A percentile compares a stretch with the other conserved stretches of the same genome.
phyloP scores from a whole-genome alignment of 805 yeast species.

The Yueomyces sp. region DNA sequence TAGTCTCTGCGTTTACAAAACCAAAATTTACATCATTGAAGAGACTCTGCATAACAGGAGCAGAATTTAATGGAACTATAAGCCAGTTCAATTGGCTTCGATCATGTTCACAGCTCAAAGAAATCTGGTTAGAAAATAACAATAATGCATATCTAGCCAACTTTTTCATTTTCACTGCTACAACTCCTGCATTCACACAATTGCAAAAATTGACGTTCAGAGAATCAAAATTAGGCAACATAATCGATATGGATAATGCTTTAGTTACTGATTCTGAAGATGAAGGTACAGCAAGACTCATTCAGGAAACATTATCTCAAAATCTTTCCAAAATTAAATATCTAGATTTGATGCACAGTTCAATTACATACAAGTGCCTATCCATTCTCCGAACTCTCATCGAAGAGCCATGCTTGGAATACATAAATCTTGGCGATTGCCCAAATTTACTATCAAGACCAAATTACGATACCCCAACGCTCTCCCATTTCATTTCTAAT shows the following conservation, averaged over 20 bases:
- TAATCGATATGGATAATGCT: slow-evolving; percentile 5
- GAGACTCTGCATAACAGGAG: slow-evolving; percentile 13
- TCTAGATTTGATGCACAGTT: slow-evolving; percentile 20
- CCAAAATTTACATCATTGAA: background rate
- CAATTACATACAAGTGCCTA: slow-evolving; percentile 7
- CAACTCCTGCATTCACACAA: slow-evolving; percentile 6
- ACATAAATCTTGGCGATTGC: slow-evolving; percentile 14
- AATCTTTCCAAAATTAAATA: slow-evolving; percentile 10
- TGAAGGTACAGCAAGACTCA: background rate
- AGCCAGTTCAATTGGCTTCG: slow-evolving; percentile 13
- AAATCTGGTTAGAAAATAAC: slow-evolving; percentile 22
- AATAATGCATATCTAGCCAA: slow-evolving; percentile 8
- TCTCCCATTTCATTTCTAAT: background rate
- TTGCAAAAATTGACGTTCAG: slow-evolving; percentile 18
- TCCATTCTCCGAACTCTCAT: background rate
- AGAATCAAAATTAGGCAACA: slow-evolving; percentile 8
- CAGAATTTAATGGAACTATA: slow-evolving; percentile 3
- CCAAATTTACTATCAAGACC: slow-evolving; percentile 1
- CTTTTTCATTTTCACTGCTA: slow-evolving; percentile 8
- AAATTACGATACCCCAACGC: background rate
- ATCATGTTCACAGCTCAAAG: slow-evolving; percentile 9
- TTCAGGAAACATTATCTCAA: background rate
- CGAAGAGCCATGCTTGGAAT: background rate
- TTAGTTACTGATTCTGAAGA: background rate
- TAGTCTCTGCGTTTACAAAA: background rate